Percentiles rank a stretch among this genome's conserved stretches.
Conservation (phyloP, 2,329 filamentous ascomycete genomes). For the Parastagonospora avenae region DNA sequence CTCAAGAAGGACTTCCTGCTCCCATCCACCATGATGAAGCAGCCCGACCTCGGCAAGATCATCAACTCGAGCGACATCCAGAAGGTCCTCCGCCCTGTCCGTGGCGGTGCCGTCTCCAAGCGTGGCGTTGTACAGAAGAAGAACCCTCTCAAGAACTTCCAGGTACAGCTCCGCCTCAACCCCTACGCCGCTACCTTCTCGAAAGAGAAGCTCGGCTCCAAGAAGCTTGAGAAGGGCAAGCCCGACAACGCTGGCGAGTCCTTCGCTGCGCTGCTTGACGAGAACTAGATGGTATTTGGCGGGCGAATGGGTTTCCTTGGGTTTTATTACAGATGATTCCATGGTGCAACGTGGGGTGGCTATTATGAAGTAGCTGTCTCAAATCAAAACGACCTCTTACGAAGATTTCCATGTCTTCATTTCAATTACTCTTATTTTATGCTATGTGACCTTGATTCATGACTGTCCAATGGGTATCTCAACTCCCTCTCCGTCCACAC, state of each 20-base stretch:
- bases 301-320: conserved; percentile 30
- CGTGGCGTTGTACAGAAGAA: conserved; percentile 95
- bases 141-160: conserved; percentile 99
- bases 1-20: conserved; percentile 99
- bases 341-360: conserved; percentile 22
- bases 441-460: background rate
- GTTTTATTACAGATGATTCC: conserved; percentile 32
- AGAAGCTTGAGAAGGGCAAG: conserved; percentile 68
- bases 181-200: conserved; percentile 92
- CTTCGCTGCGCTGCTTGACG: conserved; percentile 56
- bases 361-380: conserved; percentile 37
- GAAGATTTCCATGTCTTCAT: conserved; percentile 25
- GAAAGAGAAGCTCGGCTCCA: conserved; percentile 81
- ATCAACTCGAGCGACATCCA: conserved; percentile 99
- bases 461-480: conserved; percentile 4
- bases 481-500: conserved; percentile 22
- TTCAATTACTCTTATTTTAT: background rate
- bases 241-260: conserved; percentile 58
- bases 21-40: conserved; percentile 87
- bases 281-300: conserved; percentile 51
- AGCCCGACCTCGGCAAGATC: conserved; percentile 94
- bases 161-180: conserved; percentile 98
- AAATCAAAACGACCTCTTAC: conserved; percentile 28
- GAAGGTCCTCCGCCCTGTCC: conserved; percentile 89
- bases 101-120: conserved; percentile 89